These are phyloP conservation scores for Geosmithia morbida DNA, from an alignment of 2,329 filamentous ascomycete genomes.

Conservation along the genomic window DNA sequence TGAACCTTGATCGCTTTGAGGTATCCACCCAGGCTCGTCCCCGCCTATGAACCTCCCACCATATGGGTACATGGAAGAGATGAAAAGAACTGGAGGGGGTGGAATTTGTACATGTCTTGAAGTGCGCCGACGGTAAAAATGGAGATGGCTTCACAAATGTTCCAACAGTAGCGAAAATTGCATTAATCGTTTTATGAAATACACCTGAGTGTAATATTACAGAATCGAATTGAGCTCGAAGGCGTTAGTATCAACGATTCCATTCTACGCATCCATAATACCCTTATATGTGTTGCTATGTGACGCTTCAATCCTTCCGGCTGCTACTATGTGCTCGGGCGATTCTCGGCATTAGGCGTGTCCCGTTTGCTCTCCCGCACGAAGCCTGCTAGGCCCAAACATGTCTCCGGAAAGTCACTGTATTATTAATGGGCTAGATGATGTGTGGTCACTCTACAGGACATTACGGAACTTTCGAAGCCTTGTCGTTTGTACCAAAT, in stretches of 20 bases:
- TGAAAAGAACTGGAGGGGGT: constrained; percentile 3
- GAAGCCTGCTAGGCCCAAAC: too few relatives aligned
- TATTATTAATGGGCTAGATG: not conserved
- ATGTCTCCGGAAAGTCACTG: not conserved
- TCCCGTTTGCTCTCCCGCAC: not conserved
- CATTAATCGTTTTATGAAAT: not conserved
- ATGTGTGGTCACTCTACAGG: not conserved
- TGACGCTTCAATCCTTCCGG: too few relatives aligned
- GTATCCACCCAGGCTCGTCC: constrained; percentile 10
- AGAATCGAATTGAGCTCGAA: not conserved
- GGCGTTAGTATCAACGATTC: not conserved
- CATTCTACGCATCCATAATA: not conserved
- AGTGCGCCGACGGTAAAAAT: not conserved
- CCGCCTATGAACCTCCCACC: not conserved
- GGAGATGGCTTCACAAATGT: not conserved
- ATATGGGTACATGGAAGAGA: not conserved
- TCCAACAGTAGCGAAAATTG: not conserved
- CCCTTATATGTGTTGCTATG: too few relatives aligned
- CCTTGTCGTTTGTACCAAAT: not conserved
- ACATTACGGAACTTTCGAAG: not conserved
- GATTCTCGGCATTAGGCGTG: not conserved
- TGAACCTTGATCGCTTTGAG: constrained; percentile 60
- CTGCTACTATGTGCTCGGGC: not conserved
- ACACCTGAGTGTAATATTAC: not conserved
- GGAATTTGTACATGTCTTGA: constrained; percentile 3